Percentiles rank a stretch among this genome's conserved stretches.
These are phyloP conservation scores for Ambrosia trifida DNA, from an alignment of 129 eudicot species.

Conservation along the genomic window DNA sequence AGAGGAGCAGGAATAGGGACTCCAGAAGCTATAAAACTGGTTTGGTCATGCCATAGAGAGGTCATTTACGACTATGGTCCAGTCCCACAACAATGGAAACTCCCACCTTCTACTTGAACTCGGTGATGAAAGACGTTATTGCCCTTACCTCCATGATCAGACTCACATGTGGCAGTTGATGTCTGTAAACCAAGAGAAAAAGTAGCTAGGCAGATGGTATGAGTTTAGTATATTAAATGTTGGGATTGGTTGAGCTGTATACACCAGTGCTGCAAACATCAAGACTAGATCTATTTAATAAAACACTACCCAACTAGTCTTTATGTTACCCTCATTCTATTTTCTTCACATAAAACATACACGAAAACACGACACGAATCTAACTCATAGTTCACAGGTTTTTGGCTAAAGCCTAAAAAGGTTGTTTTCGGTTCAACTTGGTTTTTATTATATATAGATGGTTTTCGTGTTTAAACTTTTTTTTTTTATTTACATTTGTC, in stretches of 20 bases:
- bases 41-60: constrained; percentile 99
- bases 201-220: constrained; percentile 26
- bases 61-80: constrained; percentile 91
- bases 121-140: constrained; percentile 1
- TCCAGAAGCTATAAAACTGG: constrained; percentile 95
- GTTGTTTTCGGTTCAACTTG: too few species aligned
- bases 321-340: not conserved
- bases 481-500: too few species aligned
- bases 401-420: too few species aligned
- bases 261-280: constrained; percentile 14
- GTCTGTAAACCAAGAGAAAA: constrained; percentile 7
- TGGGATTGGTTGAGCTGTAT: not conserved
- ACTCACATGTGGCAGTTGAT: not conserved
- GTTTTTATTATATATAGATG: too few species aligned
- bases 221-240: not conserved
- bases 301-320: not conserved
- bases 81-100: constrained; percentile 63
- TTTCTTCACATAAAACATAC: not conserved
- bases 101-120: constrained; percentile 69
- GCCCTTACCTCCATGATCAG: not conserved
- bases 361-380: too few species aligned
- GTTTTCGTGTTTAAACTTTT: too few species aligned
- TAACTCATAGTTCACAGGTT: too few species aligned
- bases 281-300: not conserved
- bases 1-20: constrained; percentile 99